These are phyloP conservation scores for Yarrowia deformans DNA, from an alignment of 805 yeast species.

Conservation along the genomic window DNA sequence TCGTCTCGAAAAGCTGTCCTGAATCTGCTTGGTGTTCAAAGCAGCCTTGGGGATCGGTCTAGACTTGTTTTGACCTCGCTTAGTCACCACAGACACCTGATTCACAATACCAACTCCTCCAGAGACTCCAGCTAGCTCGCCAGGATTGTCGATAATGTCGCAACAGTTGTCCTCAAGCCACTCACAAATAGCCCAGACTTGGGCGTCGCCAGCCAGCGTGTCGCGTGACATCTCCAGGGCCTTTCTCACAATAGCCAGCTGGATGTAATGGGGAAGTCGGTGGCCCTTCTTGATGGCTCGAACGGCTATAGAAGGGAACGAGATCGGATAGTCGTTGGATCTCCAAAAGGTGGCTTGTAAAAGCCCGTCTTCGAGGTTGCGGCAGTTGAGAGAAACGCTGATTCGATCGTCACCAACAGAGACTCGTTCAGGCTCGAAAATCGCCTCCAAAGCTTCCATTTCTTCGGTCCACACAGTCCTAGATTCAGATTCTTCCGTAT, in stretches of 20 bases:
- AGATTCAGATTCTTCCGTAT: slow-evolving; percentile 44
- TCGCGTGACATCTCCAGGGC: slow-evolving; percentile 49
- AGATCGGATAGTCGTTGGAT: slow-evolving; percentile 65
- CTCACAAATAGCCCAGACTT: slow-evolving; percentile 71
- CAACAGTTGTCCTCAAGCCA: slow-evolving; percentile 75
- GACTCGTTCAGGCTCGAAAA: slow-evolving; percentile 59
- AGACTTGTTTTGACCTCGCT: background rate
- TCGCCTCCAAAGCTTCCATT: slow-evolving; percentile 66
- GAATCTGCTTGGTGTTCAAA: background rate
- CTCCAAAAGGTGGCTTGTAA: slow-evolving; percentile 52
- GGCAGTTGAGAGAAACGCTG: slow-evolving; percentile 15
- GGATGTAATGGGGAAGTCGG: slow-evolving; percentile 48
- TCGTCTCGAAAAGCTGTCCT: background rate
- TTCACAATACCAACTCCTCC: slow-evolving; percentile 44
- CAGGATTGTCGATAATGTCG: slow-evolving; percentile 72
- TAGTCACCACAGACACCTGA: slow-evolving; percentile 31
- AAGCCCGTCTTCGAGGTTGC: slow-evolving; percentile 12
- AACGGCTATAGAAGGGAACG: slow-evolving; percentile 73
- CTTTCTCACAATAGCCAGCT: slow-evolving; percentile 49
- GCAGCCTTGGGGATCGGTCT: background rate
- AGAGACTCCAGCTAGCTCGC: slow-evolving; percentile 60
- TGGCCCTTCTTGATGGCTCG: slow-evolving; percentile 51
- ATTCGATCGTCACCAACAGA: slow-evolving; percentile 1
- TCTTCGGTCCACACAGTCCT: slow-evolving; percentile 75
- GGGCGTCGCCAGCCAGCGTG: slow-evolving; percentile 68